Percentiles rank a stretch among this genome's conserved stretches.
Conservation (phyloP, 169 alveolate species). For the Toxoplasma gondii region DNA sequence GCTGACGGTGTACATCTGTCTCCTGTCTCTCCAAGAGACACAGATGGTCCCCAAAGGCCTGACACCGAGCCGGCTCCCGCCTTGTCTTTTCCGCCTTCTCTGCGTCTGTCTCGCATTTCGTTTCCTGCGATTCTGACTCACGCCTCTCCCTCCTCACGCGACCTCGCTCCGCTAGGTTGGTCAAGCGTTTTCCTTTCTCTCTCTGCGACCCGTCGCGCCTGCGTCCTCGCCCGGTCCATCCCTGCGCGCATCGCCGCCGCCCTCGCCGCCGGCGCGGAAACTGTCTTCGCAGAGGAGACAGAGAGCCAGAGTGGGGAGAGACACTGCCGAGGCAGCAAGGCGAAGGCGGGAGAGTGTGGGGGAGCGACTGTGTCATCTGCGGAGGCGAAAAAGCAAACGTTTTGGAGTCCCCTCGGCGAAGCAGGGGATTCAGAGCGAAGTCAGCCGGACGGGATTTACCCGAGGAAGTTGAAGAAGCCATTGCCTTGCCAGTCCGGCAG, state of each 20-base stretch:
- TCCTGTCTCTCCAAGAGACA: not conserved
- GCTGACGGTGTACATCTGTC: not conserved
- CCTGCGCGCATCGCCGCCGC: not conserved
- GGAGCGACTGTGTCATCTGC: too few relatives aligned
- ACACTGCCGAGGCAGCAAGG: not conserved
- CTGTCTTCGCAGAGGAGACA: not conserved
- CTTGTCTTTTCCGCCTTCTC: not conserved
- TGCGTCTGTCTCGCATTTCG: not conserved
- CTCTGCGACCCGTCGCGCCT: not conserved
- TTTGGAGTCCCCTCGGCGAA: too few relatives aligned
- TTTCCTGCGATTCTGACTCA: too few relatives aligned
- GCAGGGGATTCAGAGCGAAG: too few relatives aligned
- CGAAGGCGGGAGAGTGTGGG: too few relatives aligned
- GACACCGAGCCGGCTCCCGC: not conserved
- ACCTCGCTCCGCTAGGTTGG: not conserved
- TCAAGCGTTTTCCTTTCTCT: not conserved
- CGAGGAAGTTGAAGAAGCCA: not conserved
- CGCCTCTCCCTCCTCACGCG: not conserved
- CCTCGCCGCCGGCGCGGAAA: not conserved
- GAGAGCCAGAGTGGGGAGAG: not conserved
- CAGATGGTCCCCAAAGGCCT: not conserved
- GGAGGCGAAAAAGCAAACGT: too few relatives aligned
- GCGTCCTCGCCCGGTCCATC: not conserved
- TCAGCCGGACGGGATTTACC: too few relatives aligned
- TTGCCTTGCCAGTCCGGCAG: not conserved